Percentiles rank a stretch among this genome's conserved stretches.
Evolutionary conservation across 2,329 filamentous ascomycete species (phyloP).

Genomic region (Verticillium nubilum): DNA sequence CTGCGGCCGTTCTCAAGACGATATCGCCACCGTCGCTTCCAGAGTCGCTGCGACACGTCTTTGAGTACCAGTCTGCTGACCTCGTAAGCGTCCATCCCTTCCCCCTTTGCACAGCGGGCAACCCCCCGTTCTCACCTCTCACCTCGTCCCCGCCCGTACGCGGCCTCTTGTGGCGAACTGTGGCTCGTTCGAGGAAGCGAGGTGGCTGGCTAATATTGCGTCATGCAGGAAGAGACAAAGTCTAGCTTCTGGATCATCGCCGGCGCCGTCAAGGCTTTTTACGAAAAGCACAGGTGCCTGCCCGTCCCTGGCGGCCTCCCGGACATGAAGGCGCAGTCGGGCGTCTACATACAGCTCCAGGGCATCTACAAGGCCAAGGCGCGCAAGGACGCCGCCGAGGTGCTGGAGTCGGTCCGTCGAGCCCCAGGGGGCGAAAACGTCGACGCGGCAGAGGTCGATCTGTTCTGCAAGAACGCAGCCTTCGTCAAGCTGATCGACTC

Average conservation of each 20-base stretch:
- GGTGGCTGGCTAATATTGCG: neutral
- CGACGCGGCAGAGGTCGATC: conserved; percentile 70
- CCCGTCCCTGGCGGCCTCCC: conserved; percentile 84
- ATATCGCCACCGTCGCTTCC: conserved; percentile 64
- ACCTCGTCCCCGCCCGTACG: neutral
- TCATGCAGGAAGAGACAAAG: conserved; percentile 33
- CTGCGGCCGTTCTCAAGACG: conserved; percentile 82
- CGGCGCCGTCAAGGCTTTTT: conserved; percentile 71
- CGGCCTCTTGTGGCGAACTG: neutral
- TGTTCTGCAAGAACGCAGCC: conserved; percentile 92
- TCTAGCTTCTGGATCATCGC: conserved; percentile 86
- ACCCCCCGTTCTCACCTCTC: neutral
- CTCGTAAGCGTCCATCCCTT: conserved; percentile 46
- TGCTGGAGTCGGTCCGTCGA: conserved; percentile 58
- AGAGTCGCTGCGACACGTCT: conserved; percentile 68
- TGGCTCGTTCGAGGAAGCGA: conserved; percentile 14
- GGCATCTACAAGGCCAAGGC: conserved; percentile 91
- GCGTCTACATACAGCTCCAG: conserved; percentile 83
- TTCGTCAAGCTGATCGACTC: conserved; percentile 83
- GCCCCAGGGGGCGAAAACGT: conserved; percentile 46
- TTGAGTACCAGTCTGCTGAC: conserved; percentile 54
- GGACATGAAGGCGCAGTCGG: conserved; percentile 95
- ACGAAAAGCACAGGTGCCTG: conserved; percentile 64
- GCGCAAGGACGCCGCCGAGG: conserved; percentile 69
- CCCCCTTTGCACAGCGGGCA: neutral